Evolutionary conservation across 495 filamentous ascomycete species (phyloP).

Genomic region (Hypoxylon cercidicola): DNA sequence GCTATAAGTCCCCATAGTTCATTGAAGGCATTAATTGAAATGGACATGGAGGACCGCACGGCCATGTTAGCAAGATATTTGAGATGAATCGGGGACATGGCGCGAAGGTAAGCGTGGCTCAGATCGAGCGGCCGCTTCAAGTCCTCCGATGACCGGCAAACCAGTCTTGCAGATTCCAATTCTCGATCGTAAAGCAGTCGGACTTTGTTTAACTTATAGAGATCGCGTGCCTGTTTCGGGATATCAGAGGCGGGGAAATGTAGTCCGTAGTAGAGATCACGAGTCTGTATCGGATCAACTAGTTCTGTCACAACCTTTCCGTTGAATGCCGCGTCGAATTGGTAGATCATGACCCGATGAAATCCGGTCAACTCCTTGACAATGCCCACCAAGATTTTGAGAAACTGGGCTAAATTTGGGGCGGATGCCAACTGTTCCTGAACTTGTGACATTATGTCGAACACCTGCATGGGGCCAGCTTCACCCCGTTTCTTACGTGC

Average conservation of each 20-base stretch:
- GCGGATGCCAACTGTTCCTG: slow-evolving; percentile 80
- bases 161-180: slow-evolving; percentile 78
- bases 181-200: slow-evolving; percentile 82
- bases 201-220: slow-evolving; percentile 85
- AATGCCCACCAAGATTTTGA: slow-evolving; percentile 80
- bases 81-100: slow-evolving; percentile 90
- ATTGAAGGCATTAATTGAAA: slow-evolving; percentile 86
- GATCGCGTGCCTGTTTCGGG: slow-evolving; percentile 82
- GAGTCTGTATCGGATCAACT: slow-evolving; percentile 80
- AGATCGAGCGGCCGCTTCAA: slow-evolving; percentile 83
- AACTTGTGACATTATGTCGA: slow-evolving; percentile 90
- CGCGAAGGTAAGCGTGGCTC: slow-evolving; percentile 84
- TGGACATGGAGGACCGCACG: slow-evolving; percentile 92
- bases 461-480: slow-evolving; percentile 91
- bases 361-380: slow-evolving; percentile 92
- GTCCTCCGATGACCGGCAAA: slow-evolving; percentile 82
- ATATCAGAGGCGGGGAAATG: slow-evolving; percentile 95
- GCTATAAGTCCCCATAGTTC: slow-evolving; percentile 92
- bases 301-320: slow-evolving; percentile 89
- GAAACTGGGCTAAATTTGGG: slow-evolving; percentile 70
- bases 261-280: slow-evolving; percentile 88
- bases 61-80: slow-evolving; percentile 94
- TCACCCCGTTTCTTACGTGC: slow-evolving; percentile 82
- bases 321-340: slow-evolving; percentile 86
- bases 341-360: slow-evolving; percentile 92